Conservation (phyloP, 306 rosid genomes). For the Echinosophora koreensis region DNA sequence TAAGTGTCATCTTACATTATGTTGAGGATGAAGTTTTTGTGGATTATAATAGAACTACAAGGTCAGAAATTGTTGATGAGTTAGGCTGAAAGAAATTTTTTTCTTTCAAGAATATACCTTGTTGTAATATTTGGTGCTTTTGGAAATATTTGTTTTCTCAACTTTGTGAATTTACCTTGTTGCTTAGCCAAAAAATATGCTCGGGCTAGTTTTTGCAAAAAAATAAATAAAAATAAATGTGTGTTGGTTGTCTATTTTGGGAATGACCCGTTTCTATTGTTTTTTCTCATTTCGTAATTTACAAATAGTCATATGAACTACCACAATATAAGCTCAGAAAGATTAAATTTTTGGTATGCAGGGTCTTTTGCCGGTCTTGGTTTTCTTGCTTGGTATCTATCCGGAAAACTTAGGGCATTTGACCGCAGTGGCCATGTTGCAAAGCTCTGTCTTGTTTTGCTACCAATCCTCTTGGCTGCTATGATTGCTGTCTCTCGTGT, state of each 20-base stretch:
- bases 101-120: constrained; percentile 11
- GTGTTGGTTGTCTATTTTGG: constrained; percentile 19
- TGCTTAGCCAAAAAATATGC: constrained; percentile 1
- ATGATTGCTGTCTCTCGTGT: constrained; percentile 86
- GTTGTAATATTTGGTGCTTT: constrained; percentile 12
- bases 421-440: constrained; percentile 86
- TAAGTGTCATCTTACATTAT: constrained; percentile 30
- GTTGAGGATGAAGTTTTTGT: constrained; percentile 20
- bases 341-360: constrained; percentile 50
- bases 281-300: constrained; percentile 42
- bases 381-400: constrained; percentile 80
- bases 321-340: constrained; percentile 38
- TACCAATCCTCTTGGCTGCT: constrained; percentile 80
- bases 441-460: constrained; percentile 76
- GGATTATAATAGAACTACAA: constrained; percentile 28
- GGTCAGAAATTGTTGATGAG: constrained; percentile 26
- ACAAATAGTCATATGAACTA: constrained; percentile 20
- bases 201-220: background rate
- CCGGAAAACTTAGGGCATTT: constrained; percentile 83
- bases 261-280: constrained; percentile 28
- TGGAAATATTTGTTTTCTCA: constrained; percentile 13
- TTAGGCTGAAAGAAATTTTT: constrained; percentile 27
- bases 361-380: constrained; percentile 97
- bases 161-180: background rate
- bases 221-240: too few relatives aligned